Evolutionary conservation across 2,329 filamentous ascomycete genomes (phyloP), one percentile per base, ranked within the genome.

Genomic region (Sporothrix pseudoabietina): DNA sequence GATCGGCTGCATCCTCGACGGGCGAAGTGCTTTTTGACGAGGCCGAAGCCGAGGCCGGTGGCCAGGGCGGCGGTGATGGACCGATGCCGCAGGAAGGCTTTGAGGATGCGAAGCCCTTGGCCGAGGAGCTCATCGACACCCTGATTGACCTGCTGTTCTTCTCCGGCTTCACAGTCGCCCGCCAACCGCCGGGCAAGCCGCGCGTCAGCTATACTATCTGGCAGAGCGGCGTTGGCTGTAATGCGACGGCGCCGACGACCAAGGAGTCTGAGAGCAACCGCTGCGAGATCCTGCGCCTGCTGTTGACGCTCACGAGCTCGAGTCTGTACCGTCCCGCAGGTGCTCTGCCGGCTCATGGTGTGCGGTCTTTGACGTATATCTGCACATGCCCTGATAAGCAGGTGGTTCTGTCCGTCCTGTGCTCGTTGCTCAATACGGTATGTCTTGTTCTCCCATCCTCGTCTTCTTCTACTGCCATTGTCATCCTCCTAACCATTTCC

Each of bases 151-250:
- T 98, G 71, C 87, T 98, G 57, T 99, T 99, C 87, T 97, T 93
- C 80, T 91, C 92, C 9, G 93, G 94, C 72, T 92, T 99, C 78
- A 97, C 95, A 0, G 87, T 98, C 19, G 93, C 95, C 10, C 88
- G 86, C 73, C 88, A 92, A 57, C 86, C 89, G 16, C 87, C 90
- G 73, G 70, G 89, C 71, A 94, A 92, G 79, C 87, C 88, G 75
- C 97, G 96, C 80, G 92, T 98, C 72, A 92, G 91, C 8, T 97
- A 96, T 82, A 92, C 94, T 71, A 98, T 99, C 80, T 99, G 96
- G 96, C 94, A 98, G 83, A 98, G 93, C 79, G 96, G 96, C 66
- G 95, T 99, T 41, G 96, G 96, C 16, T 98, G 95, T 84, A 97
- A 97, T 81, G 93, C 92, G 19, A 89, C 94, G 5, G 90, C 97